phyloP scores from a whole-genome alignment of 768 basidiomycete genomes.

The Saitozyma sp. region DNA sequence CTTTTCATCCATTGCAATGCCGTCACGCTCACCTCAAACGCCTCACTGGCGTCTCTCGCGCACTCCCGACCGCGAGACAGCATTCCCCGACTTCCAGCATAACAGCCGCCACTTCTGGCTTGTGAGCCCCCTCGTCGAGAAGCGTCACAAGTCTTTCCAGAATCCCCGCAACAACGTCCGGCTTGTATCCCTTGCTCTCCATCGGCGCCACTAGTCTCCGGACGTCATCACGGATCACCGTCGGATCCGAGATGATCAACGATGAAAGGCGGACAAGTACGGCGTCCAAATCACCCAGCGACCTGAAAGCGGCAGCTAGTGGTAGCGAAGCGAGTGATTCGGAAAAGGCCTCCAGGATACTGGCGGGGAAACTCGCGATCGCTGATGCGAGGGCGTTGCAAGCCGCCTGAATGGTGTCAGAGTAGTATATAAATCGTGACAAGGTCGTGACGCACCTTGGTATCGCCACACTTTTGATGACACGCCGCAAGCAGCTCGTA shows the following conservation, averaged over 20 bases:
- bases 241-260: no score
- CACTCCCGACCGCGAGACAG: neutral
- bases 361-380: neutral
- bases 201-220: no score
- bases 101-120: neutral
- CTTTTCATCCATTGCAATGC: neutral
- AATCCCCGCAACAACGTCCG: neutral
- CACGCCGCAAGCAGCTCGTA: conserved; percentile 83
- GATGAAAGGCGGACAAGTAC: no score
- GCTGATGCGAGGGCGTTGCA: conserved; percentile 23
- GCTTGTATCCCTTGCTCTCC: no score
- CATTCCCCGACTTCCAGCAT: conserved; percentile 1
- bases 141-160: conserved; percentile 41
- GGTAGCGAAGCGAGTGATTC: no score
- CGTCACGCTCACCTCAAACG: conserved; percentile 11
- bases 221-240: no score
- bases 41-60: neutral
- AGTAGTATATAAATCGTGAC: no score
- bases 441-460: conserved; percentile 58
- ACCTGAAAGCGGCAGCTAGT: no score
- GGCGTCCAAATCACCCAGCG: no score
- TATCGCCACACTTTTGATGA: conserved; percentile 72
- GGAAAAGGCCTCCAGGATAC: neutral
- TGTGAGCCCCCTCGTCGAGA: conserved; percentile 18
- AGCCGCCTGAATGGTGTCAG: conserved; percentile 19